phyloP scores from a whole-genome alignment of 2,329 filamentous ascomycete species.

The Aspergillus pseudoviridinutans region DNA sequence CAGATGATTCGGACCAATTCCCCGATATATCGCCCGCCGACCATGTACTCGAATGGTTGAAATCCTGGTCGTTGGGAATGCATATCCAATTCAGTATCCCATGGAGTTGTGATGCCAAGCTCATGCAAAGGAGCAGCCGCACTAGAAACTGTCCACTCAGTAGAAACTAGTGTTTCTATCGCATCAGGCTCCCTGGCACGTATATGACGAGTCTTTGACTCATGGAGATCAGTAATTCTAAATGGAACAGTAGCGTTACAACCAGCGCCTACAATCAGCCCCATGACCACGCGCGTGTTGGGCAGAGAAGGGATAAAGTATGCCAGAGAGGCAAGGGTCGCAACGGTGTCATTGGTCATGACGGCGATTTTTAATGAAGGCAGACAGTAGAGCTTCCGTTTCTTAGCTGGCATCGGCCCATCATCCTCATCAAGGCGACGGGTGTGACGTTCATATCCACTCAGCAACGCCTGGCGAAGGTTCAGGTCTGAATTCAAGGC shows the following conservation, averaged over 20 bases:
- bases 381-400: conserved; percentile 39
- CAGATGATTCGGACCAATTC: conserved; percentile 67
- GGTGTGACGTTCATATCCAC: conserved; percentile 42
- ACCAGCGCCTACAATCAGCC: conserved; percentile 72
- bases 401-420: conserved; percentile 20
- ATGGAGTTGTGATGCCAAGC: conserved; percentile 59
- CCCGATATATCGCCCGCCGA: conserved; percentile 67
- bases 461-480: conserved; percentile 30
- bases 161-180: conserved; percentile 66
- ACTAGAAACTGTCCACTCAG: conserved; percentile 74
- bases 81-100: conserved; percentile 63
- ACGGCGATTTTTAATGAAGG: conserved; percentile 65
- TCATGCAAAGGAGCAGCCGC: conserved; percentile 60
- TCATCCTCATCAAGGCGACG: conserved; percentile 23
- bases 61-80: conserved; percentile 66
- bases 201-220: conserved; percentile 52
- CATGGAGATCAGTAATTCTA: conserved; percentile 56
- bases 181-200: conserved; percentile 45
- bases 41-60: conserved; percentile 77
- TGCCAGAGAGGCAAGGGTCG: conserved; percentile 71
- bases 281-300: conserved; percentile 65
- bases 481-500: conserved; percentile 33
- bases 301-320: conserved; percentile 59
- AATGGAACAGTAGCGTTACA: conserved; percentile 73
- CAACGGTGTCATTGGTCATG: conserved; percentile 74